Evolutionary conservation across 805 yeast genomes (phyloP).

Genomic region (Ogataea populi-albae): DNA sequence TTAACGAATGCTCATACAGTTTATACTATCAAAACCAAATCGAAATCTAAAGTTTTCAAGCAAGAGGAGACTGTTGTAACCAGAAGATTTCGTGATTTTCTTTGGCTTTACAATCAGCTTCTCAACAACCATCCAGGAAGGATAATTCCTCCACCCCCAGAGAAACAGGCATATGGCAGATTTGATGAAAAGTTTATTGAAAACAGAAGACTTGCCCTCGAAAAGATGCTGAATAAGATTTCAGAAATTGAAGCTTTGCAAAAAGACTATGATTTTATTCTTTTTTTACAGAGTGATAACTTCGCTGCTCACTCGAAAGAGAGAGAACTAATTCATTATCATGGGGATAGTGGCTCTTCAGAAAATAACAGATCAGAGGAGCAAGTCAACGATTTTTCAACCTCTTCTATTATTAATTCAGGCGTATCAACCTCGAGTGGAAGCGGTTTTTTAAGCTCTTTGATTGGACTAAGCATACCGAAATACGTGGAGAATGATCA

Average conservation of each 20-base stretch:
- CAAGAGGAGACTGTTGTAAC: conserved; percentile 55
- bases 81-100: conserved; percentile 85
- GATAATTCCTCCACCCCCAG: conserved; percentile 94
- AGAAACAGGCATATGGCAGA: conserved; percentile 88
- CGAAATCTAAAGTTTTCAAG: conserved; percentile 40
- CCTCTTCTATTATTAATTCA: conserved; percentile 27
- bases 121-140: conserved; percentile 85
- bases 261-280: conserved; percentile 69
- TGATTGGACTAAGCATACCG: conserved; percentile 58
- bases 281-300: conserved; percentile 74
- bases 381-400: conserved; percentile 21
- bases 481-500: conserved; percentile 77
- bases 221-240: conserved; percentile 79
- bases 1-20: conserved; percentile 85
- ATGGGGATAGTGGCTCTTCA: conserved; percentile 24
- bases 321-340: conserved; percentile 47
- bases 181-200: conserved; percentile 90
- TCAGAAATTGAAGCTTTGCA: conserved; percentile 54
- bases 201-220: conserved; percentile 77
- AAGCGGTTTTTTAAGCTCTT: conserved; percentile 65
- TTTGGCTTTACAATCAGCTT: conserved; percentile 91
- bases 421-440: conserved; percentile 22
- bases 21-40: conserved; percentile 68
- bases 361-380: conserved; percentile 32
- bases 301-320: conserved; percentile 68